Evolutionary conservation across 345 rosid species (phyloP).

Genomic region (Aquilaria sinensis): DNA sequence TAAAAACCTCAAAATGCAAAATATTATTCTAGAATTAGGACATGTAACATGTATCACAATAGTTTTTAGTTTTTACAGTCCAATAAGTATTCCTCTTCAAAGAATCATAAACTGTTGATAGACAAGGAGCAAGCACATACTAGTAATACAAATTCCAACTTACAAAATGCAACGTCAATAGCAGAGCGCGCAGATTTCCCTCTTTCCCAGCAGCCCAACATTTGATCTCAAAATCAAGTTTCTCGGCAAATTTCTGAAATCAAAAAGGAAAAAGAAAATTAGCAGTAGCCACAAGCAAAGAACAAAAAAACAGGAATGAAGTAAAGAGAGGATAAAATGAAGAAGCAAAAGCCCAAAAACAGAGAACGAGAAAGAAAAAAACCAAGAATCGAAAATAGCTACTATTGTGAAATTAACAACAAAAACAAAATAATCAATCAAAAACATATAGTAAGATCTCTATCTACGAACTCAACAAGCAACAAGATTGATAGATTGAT

Average conservation of each 20-base stretch:
- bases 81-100: neutral
- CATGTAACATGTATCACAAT: no score
- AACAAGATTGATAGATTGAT: no score
- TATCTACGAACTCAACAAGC: no score
- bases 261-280: slow-evolving; percentile 8
- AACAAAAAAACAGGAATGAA: neutral
- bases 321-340: neutral
- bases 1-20: no score
- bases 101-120: neutral
- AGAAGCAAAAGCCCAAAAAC: no score
- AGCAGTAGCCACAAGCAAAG: slow-evolving; percentile 9
- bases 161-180: slow-evolving; percentile 83
- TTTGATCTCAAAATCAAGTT: slow-evolving; percentile 56
- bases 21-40: no score
- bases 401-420: no score
- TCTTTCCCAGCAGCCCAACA: slow-evolving; percentile 93
- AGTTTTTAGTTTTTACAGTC: no score
- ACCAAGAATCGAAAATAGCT: no score
- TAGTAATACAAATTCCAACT: slow-evolving; percentile 12
- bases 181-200: slow-evolving; percentile 84
- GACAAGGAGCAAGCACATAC: neutral
- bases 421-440: no score
- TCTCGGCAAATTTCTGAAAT: slow-evolving; percentile 76
- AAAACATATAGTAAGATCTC: no score
- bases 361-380: no score